Base-by-base conservation (phyloP, 2,329 filamentous ascomycete genomes). In the Zymoseptoria ardabiliae region DNA sequence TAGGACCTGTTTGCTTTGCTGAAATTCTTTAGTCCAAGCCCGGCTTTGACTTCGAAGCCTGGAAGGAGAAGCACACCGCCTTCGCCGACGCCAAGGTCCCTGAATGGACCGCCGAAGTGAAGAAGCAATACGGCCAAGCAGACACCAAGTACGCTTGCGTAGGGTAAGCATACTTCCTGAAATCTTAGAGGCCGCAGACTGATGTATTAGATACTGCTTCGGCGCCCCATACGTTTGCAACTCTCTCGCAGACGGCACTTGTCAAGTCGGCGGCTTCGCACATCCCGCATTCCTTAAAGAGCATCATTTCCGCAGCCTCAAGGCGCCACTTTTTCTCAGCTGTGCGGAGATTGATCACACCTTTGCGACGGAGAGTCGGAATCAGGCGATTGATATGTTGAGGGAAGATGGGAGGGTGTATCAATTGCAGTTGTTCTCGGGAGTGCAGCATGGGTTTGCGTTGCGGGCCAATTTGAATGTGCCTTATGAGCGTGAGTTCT, bases 271-370 rank as follows among this genome's bases (percentile, higher is more conserved):
- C 1, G 80, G 78, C 0, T 79, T 82, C 66, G 80, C 78, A 0
- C 79, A 82, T 61, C 80, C 80, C 1, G 76, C 79, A 0, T 77
- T 78, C 60, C 63, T 82, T 50, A 79, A 78, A 53, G 78, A 81
- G 55, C 68, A 55, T 11, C 62, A 64, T 23, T 64, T 64, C 54
- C 56, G 53, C 28, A 61, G 63, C 25, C 22, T 61, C 3, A 60
- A 59, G 45, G 66, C 73, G 28, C 79, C 79, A 0, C 61, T 81
- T 6, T 75, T 79, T 49, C 67, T 81, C 10, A 78, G 76, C 0
- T 81, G 79, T 54, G 69, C 77, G 1, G 76, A 79, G 52, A 70
- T 73, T 13, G 79, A 81, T 55, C 73, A 77, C 52, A 76, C 76
- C 0, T 81, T 81, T 56, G 62, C 70, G 20, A 63, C 71, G 1